Conservation (phyloP, 768 basidiomycete species). For the Suillus sp. region DNA sequence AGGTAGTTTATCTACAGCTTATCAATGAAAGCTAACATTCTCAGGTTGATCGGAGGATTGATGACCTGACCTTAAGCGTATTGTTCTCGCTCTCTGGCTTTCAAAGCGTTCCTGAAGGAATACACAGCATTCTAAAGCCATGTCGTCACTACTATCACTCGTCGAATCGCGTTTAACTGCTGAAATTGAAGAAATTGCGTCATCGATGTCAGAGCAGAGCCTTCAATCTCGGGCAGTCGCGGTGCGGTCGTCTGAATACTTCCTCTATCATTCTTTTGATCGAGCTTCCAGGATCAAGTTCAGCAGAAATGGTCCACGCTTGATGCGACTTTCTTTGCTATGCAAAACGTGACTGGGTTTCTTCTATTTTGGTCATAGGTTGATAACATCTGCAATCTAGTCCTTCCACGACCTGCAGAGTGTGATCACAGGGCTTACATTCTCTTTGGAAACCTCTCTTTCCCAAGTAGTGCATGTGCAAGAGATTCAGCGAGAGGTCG, state of each 20-base stretch:
- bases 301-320: constrained; percentile 32
- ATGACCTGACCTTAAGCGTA: constrained; percentile 26
- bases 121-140: constrained; percentile 31
- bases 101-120: constrained; percentile 9
- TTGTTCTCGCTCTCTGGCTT: constrained; percentile 11
- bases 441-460: constrained; percentile 34
- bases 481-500: constrained; percentile 39
- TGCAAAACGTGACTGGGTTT: constrained; percentile 33
- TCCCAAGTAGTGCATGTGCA: constrained; percentile 35
- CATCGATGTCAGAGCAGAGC: constrained; percentile 1
- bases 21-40: constrained; percentile 16
- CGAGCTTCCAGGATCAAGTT: constrained; percentile 29
- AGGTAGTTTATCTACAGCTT: constrained; percentile 20
- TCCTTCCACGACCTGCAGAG: constrained; percentile 9
- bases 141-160: constrained; percentile 18
- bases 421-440: constrained; percentile 12
- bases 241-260: constrained; percentile 20
- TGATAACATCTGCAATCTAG: constrained; percentile 19
- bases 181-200: neutral
- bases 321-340: constrained; percentile 24
- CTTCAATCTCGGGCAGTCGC: constrained; percentile 10
- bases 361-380: constrained; percentile 18
- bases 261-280: constrained; percentile 15
- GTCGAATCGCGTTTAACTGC: constrained; percentile 1
- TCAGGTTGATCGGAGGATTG: constrained; percentile 31